Evolutionary conservation across 257 asterid genomes (phyloP), one percentile per base, ranked within the genome.

Genomic region (Henckelia pumila): DNA sequence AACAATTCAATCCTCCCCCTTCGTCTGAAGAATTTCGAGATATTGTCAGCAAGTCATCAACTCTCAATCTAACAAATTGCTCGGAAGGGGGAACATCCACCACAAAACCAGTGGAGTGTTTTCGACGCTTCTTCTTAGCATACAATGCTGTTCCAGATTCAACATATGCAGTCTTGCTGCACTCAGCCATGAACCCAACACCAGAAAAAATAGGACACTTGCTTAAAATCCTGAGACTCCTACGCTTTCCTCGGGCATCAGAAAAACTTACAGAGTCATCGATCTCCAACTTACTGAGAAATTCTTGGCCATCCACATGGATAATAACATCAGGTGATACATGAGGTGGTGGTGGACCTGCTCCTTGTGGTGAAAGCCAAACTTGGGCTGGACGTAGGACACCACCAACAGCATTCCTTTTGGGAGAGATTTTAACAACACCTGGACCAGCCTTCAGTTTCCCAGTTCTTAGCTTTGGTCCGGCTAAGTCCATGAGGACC

Each of bases 401-500:
- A 59, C 68, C 52, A 22, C 95, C 95, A 61, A 69, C 33, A 37
- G 85, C 80, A 73, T 81, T 80, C 75, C 75, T 87, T 71, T 81
- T 79, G 55, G 89, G 95, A 35, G 92, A 83, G 35, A 87, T 66
- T 78, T 87, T 87, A 69, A 80, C 71, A 66, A 87, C 84, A 69
- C 83, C 71, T 10, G 95, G 95, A 56, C 92, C 95, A 44, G 77
- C 77, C 63, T 75, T 77, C 58, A 87, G 79, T 76, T 78, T 85
- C 40, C 88, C 92, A 22, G 92, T 87, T 66, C 95, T 81, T 75
- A 87, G 82, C 86, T 87, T 87, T 26, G 92, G 95, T 65, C 95
- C 95, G 71, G 95, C 92, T 69, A 87, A 81, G 81, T 87, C 95
- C 95, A 87, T 87, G 74, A 87, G 84, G 61, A 87, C 68, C 71